Percentiles rank a stretch among this genome's conserved stretches.
These are phyloP conservation scores for Fusarium sp. DNA, from an alignment of 2,329 filamentous ascomycete species.

Conservation along the genomic window DNA sequence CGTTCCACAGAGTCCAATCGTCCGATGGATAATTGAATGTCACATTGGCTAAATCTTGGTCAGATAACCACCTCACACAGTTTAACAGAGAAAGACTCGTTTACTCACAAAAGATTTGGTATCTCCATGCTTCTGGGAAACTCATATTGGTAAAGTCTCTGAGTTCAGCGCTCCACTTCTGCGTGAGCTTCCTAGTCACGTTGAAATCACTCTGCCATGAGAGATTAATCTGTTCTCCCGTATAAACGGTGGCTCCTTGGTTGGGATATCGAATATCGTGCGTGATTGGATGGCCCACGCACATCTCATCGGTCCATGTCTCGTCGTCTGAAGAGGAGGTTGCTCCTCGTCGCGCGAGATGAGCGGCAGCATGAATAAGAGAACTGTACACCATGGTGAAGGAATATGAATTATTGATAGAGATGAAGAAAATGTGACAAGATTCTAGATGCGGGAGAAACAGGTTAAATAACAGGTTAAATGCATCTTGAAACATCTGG, in stretches of 20 bases:
- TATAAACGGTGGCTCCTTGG: neutral
- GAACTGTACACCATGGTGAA: neutral
- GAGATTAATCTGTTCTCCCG: neutral
- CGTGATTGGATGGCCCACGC: neutral
- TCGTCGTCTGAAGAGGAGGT: neutral
- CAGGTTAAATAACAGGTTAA: neutral
- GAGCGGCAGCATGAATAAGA: neutral
- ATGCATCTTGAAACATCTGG: neutral
- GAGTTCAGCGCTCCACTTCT: neutral
- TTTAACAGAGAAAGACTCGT: accelerated
- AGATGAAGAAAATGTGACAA: neutral
- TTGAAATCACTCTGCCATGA: neutral
- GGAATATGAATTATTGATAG: neutral
- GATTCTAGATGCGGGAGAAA: neutral
- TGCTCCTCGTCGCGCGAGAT: neutral
- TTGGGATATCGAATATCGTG: neutral
- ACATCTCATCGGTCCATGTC: neutral
- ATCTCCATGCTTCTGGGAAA: neutral
- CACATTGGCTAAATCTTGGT: neutral
- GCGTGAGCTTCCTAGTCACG: neutral
- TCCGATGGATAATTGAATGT: neutral
- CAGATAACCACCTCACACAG: neutral
- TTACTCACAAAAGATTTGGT: neutral
- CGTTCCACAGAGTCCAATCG: neutral
- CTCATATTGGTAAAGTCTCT: neutral